Evolutionary conservation across 768 basidiomycete genomes (phyloP), one percentile per base, ranked within the genome.

Genomic region (Tulasnella sp.): DNA sequence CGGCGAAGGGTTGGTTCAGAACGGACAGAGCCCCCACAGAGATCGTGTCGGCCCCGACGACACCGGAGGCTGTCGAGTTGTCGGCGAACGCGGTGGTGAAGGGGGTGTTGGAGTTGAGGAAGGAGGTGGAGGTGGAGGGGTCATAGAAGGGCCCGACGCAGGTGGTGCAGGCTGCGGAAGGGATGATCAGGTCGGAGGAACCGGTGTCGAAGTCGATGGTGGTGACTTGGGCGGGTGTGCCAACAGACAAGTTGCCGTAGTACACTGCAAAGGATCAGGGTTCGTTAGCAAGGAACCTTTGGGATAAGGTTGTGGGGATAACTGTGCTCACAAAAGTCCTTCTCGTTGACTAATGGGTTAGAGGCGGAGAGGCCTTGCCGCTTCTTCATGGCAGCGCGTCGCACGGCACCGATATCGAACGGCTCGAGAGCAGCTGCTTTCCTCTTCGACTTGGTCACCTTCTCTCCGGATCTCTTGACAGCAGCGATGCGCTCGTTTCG

Each of bases 151-250:
- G 71, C 21, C 34, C 71, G 31, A 36, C 34, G 40, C 71, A 42
- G 8, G 34, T 19, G 36, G 31, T 72, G 40, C 71, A 72, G 19
- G 19, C 36, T 10, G 36, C 16, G 18, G 36, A 72, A 27, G 36
- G 40, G 71, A 71, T 71, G 34, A 71, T 40, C 27, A 73, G 21
- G 38, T 71, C 58, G 40, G 77, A 38, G 38, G 62, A 71, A 18
- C 84, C 84, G 42, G 77, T 78, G 48, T 78, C 77, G 42, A 78
- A 78, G 71, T 72, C 71, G 21, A 78, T 71, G 36, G 77, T 78
- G n/a, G 71, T 38, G 24, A 71, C 46, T 46, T 78, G 77, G 2
- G 71, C 24, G 8, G 77, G 77, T 8, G 77, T 78, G 21, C 77
- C 77, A 42, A 78, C 71, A 4, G 34, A 24, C 34, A 36, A 27